These are phyloP conservation scores for Begonia masoniana DNA, from an alignment of 306 rosid species.

Conservation along the genomic window DNA sequence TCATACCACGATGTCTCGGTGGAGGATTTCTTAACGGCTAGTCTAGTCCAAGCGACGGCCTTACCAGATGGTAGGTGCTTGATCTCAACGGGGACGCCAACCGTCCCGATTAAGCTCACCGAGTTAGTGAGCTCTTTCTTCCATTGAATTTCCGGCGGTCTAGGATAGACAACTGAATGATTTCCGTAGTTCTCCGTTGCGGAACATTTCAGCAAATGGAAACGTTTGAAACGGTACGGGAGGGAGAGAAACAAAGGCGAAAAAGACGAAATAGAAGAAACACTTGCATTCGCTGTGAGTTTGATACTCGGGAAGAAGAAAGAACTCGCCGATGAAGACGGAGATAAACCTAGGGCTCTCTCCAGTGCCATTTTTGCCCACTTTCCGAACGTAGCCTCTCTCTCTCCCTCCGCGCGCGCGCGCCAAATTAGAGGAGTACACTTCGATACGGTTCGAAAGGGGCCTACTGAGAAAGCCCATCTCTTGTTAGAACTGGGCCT, in stretches of 20 bases:
- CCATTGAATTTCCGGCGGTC: slow-evolving; percentile 77
- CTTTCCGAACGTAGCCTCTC: background rate
- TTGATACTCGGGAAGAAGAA: slow-evolving; percentile 13
- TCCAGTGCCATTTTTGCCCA: slow-evolving; percentile 21
- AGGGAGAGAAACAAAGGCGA: background rate
- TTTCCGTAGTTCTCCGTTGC: slow-evolving; percentile 14
- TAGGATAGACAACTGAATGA: slow-evolving; percentile 31
- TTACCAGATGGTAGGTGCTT: slow-evolving; percentile 73
- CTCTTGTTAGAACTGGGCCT: background rate
- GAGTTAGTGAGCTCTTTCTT: slow-evolving; percentile 71
- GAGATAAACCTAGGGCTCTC: slow-evolving; percentile 12
- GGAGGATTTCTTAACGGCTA: slow-evolving; percentile 66
- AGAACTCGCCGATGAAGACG: slow-evolving; percentile 8
- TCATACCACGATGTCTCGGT: slow-evolving; percentile 50
- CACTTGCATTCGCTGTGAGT: background rate
- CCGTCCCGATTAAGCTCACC: slow-evolving; percentile 63
- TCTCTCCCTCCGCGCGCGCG: background rate
- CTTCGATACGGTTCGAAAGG: background rate
- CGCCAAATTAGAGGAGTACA: background rate
- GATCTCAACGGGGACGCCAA: slow-evolving; percentile 56
- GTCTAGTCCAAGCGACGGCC: slow-evolving; percentile 69
- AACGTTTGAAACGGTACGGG: slow-evolving; percentile 3
- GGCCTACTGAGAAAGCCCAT: background rate
- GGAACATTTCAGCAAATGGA: slow-evolving; percentile 30
- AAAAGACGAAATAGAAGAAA: slow-evolving; percentile 5